Conservation (phyloP, 805 yeast genomes). For the Starmera quercuum region DNA sequence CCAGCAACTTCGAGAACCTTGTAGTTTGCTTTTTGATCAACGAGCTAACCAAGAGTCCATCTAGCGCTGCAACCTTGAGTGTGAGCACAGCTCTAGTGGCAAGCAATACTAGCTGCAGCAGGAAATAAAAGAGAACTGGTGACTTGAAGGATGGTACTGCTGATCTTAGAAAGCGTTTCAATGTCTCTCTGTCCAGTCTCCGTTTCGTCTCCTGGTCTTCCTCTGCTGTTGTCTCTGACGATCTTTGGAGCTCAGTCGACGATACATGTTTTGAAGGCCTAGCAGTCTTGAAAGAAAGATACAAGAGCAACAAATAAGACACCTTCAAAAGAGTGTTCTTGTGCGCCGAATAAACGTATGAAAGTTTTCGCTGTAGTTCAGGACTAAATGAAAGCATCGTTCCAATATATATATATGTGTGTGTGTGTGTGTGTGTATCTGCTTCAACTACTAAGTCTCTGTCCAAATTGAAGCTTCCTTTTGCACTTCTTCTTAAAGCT, state of each 20-base stretch:
- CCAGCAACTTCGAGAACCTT: constrained; percentile 52
- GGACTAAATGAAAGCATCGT: too few relatives aligned
- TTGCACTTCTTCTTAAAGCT: too few relatives aligned
- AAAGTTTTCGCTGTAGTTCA: too few relatives aligned
- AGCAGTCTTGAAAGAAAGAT: not conserved
- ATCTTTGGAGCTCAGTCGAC: too few relatives aligned
- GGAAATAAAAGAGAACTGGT: constrained; percentile 15
- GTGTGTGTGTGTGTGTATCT: too few relatives aligned
- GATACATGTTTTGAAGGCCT: too few relatives aligned
- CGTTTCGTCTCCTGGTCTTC: not conserved
- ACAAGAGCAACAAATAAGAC: not conserved
- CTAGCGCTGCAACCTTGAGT: constrained; percentile 76
- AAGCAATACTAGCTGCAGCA: constrained; percentile 33
- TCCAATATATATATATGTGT: too few relatives aligned
- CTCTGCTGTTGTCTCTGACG: not conserved
- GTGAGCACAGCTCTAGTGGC: constrained; percentile 66
- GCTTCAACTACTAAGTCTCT: too few relatives aligned
- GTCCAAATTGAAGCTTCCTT: too few relatives aligned
- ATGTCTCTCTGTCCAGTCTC: constrained; percentile 8
- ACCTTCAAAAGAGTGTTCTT: constrained; percentile 1
- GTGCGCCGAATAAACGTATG: not conserved
- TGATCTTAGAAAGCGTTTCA: constrained; percentile 8
- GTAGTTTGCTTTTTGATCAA: constrained; percentile 64
- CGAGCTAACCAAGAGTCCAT: constrained; percentile 78
- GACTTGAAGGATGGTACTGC: constrained; percentile 18